Conservation (phyloP, 1,139 yeast species). For the Lodderomyces pseudojiufengensis region DNA sequence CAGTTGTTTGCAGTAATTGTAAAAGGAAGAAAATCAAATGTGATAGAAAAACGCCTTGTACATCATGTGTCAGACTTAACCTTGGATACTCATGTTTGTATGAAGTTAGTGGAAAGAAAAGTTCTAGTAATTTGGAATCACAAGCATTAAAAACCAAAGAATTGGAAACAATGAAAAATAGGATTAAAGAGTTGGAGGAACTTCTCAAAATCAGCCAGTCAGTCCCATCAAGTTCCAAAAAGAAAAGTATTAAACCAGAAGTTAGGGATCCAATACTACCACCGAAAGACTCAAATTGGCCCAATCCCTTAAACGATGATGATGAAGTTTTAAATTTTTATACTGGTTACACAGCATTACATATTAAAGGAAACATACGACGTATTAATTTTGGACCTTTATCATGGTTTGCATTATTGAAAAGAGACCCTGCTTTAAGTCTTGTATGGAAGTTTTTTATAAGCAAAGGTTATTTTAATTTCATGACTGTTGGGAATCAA, state of each 20-base stretch:
- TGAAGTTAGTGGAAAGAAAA: conserved; percentile 11
- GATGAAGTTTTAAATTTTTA: conserved; percentile 28
- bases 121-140: neutral
- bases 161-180: conserved; percentile 3
- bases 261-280: conserved; percentile 2
- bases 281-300: conserved; percentile 15
- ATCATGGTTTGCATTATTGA: conserved; percentile 36
- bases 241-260: neutral
- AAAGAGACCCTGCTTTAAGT: conserved; percentile 29
- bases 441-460: conserved; percentile 23
- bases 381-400: conserved; percentile 35
- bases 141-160: neutral
- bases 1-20: conserved; percentile 27
- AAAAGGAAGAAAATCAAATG: conserved; percentile 29
- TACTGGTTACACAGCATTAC: conserved; percentile 25
- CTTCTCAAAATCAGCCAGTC: neutral
- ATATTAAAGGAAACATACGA: conserved; percentile 23
- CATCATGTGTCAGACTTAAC: conserved; percentile 23
- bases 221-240: neutral
- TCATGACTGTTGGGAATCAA: conserved; percentile 8
- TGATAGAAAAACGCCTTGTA: conserved; percentile 27
- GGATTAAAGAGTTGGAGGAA: conserved; percentile 5
- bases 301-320: conserved; percentile 23
- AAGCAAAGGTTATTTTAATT: conserved; percentile 8
- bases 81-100: conserved; percentile 20